Conservation (phyloP, 768 basidiomycete genomes). For the Infundibulicybe gibba region DNA sequence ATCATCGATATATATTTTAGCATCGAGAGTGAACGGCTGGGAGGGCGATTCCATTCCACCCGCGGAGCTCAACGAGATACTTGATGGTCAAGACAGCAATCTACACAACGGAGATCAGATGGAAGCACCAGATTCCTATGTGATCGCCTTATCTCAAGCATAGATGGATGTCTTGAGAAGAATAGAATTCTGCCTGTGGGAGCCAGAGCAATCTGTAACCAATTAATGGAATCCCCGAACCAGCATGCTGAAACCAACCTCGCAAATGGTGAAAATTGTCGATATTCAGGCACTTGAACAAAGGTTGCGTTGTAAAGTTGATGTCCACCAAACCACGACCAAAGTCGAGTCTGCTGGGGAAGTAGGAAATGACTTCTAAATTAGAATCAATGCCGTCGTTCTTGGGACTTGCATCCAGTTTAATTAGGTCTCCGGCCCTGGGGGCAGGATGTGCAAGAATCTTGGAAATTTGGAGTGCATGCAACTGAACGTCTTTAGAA, state of each 20-base stretch:
- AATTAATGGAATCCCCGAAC: slow-evolving; percentile 52
- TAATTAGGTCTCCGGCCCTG: slow-evolving; percentile 81
- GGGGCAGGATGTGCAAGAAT: slow-evolving; percentile 86
- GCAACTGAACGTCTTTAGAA: slow-evolving; percentile 90
- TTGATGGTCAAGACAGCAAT: slow-evolving; percentile 88
- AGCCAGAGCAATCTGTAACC: slow-evolving; percentile 72
- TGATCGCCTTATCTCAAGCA: slow-evolving; percentile 67
- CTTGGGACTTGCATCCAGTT: slow-evolving; percentile 77
- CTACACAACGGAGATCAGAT: slow-evolving; percentile 26
- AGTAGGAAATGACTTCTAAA: slow-evolving; percentile 83
- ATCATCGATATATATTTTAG: slow-evolving; percentile 92
- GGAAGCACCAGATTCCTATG: neutral
- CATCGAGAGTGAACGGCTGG: slow-evolving; percentile 83
- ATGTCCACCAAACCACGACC: slow-evolving; percentile 88
- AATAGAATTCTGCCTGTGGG: slow-evolving; percentile 87
- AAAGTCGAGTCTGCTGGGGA: slow-evolving; percentile 93
- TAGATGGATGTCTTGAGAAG: slow-evolving; percentile 84
- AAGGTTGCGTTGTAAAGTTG: slow-evolving; percentile 97
- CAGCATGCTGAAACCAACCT: slow-evolving; percentile 41
- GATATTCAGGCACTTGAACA: slow-evolving; percentile 90
- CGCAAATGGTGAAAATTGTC: slow-evolving; percentile 94
- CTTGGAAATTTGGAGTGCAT: slow-evolving; percentile 86
- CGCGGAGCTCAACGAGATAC: slow-evolving; percentile 88
- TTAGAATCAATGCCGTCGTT: slow-evolving; percentile 48
- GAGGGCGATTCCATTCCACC: slow-evolving; percentile 89